These are phyloP conservation scores for Agastache rugosa DNA, from an alignment of 257 asterid genomes.

Conservation along the genomic window DNA sequence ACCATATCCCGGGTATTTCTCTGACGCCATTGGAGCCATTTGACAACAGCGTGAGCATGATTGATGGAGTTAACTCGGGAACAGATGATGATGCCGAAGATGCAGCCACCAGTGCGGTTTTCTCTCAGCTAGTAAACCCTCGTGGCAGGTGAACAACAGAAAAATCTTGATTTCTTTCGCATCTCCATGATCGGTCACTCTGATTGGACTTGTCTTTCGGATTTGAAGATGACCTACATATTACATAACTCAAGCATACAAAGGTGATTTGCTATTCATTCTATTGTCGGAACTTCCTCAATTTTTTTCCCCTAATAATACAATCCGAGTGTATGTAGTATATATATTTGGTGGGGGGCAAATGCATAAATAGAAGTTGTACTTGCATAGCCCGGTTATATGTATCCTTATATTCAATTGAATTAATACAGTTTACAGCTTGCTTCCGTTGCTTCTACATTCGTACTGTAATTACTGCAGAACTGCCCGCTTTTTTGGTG, in stretches of 20 bases:
- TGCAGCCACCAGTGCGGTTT: constrained; percentile 73
- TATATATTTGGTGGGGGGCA: constrained; percentile 45
- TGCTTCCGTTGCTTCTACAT: constrained; percentile 23
- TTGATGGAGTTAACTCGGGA: constrained; percentile 59
- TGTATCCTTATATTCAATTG: constrained; percentile 46
- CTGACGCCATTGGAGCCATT: constrained; percentile 58
- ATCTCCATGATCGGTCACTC: constrained; percentile 12
- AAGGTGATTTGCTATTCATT: constrained; percentile 50
- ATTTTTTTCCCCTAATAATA: constrained; percentile 31
- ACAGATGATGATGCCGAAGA: constrained; percentile 74
- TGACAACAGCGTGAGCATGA: constrained; percentile 69
- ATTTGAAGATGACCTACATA: constrained; percentile 23
- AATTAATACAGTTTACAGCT: constrained; percentile 48
- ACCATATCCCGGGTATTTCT: constrained; percentile 63
- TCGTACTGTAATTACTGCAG: constrained; percentile 15
- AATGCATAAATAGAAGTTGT: constrained; percentile 38
- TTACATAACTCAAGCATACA: constrained; percentile 27
- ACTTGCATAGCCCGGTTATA: constrained; percentile 39
- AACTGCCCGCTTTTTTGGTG: background rate
- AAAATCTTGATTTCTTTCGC: background rate
- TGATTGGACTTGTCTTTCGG: constrained; percentile 22
- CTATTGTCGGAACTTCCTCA: constrained; percentile 35
- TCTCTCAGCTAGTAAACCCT: constrained; percentile 82
- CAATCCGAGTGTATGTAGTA: constrained; percentile 40
- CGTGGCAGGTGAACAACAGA: constrained; percentile 62